Evolutionary conservation across 768 basidiomycete genomes (phyloP), one percentile per base, ranked within the genome.

Genomic region (Suillus brevipes): DNA sequence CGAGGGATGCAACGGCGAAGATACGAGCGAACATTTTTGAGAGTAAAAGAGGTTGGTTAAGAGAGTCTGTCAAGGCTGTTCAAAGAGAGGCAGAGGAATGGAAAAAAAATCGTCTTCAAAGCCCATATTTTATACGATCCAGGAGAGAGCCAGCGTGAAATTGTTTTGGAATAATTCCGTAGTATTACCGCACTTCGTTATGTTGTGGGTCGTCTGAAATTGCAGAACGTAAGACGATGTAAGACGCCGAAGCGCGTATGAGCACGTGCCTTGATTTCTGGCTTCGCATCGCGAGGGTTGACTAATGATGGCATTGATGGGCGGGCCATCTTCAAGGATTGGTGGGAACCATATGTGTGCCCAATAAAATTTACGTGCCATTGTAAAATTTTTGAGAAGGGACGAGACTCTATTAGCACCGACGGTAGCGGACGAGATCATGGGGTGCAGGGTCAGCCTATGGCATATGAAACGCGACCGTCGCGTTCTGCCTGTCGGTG

Each of bases 1-100:
- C 65, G 38, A 65, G 53, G 18, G 65, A 43, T 23, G 45, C 60
- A 38, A 65, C 4, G 28, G 65, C 65, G 13, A 65, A n/a, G 36
- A 65, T 9, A 23, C 62, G 65, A 28, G 65, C 42, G 43, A 65
- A 55, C 55, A 63, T 65, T 20, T 1, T 34, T 53, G 31, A 20
- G 10, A 20, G 23, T 25, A 53, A 53, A 31, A 20, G 4, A 10
- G 36, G 36, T 53, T 65, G 42, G 23, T 49, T 25, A 6, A 50
- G 28, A 31, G 25, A 50, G 49, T 47, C 10, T n/a, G n/a, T 12
- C 25, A 28, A 50, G 7, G 52, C 5, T 55, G n/a, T 55, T 37
- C 1, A 57, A 16, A 58, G 61, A 49, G 38, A 31, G 61, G 4
- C 6, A 20, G 12, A 20, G 52, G 28, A 53, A 31, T 53, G 52